These are phyloP conservation scores for Globisporangium spiculum DNA, from an alignment of 352 stramenopile genomes.

Conservation along the genomic window DNA sequence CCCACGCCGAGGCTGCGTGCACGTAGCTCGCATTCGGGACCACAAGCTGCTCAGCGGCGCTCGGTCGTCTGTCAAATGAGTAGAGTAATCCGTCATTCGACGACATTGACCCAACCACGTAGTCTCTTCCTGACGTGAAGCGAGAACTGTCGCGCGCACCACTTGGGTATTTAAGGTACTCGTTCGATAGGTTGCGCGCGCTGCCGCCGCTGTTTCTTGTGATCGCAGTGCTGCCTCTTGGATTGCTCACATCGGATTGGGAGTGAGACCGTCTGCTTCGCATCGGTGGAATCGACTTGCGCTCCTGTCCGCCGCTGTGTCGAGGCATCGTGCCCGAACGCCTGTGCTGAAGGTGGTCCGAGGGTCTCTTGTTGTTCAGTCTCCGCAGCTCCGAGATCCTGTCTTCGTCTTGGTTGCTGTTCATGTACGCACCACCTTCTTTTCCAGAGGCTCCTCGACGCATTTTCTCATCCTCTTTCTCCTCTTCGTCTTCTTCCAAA, in stretches of 20 bases:
- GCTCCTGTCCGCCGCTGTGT: constrained; percentile 11
- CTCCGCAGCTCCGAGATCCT: constrained; percentile 33
- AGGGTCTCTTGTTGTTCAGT: constrained; percentile 14
- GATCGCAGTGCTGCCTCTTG: constrained; percentile 14
- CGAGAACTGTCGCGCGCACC: constrained; percentile 11
- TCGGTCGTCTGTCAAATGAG: constrained; percentile 39
- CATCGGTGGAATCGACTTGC: constrained; percentile 11
- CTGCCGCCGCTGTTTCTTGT: constrained; percentile 13
- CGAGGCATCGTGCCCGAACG: constrained; percentile 10
- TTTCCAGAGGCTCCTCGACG: constrained; percentile 27
- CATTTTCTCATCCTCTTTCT: constrained; percentile 47
- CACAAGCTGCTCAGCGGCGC: constrained; percentile 48
- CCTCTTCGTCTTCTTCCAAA: constrained; percentile 70
- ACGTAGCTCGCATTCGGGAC: constrained; percentile 63
- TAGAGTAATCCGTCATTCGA: constrained; percentile 33
- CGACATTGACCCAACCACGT: constrained; percentile 19
- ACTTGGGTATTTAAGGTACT: constrained; percentile 10
- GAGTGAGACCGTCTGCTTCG: constrained; percentile 31
- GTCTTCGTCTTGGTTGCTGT: constrained; percentile 30
- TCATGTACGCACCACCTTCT: constrained; percentile 11
- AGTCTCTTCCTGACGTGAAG: constrained; percentile 10
- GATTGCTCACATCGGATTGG: constrained; percentile 49
- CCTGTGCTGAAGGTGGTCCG: constrained; percentile 10
- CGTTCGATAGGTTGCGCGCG: constrained; percentile 15
- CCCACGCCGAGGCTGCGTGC: constrained; percentile 66